Conservation (phyloP, 164 flowering plant species). For the Buxus sempervirens region DNA sequence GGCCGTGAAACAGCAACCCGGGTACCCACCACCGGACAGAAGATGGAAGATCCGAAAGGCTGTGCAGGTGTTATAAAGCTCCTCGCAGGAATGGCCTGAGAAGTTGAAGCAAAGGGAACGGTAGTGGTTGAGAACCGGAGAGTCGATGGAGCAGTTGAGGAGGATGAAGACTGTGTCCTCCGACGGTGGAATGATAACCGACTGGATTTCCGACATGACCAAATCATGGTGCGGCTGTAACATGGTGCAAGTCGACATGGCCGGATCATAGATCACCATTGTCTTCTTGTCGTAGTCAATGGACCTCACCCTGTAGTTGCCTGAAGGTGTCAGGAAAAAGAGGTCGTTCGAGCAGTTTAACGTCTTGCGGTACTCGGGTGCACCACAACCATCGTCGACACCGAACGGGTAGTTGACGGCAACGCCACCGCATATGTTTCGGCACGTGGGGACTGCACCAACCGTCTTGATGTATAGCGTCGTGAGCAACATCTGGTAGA, state of each 20-base stretch:
- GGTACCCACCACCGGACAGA: slow-evolving; percentile 29
- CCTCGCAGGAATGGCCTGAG: slow-evolving; percentile 81
- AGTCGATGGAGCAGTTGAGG: slow-evolving; percentile 86
- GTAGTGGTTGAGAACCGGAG: slow-evolving; percentile 79
- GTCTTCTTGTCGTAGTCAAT: slow-evolving; percentile 59
- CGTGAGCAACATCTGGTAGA: slow-evolving; percentile 5
- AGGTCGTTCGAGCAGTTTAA: slow-evolving; percentile 60
- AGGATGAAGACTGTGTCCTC: slow-evolving; percentile 71
- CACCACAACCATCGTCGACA: slow-evolving; percentile 85
- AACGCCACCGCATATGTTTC: slow-evolving; percentile 53
- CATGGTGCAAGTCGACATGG: slow-evolving; percentile 83
- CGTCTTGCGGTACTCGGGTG: slow-evolving; percentile 63
- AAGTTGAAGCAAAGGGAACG: slow-evolving; percentile 69
- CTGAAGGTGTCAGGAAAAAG: slow-evolving; percentile 73
- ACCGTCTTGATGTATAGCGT: slow-evolving; percentile 1
- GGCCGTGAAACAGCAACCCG: slow-evolving; percentile 75
- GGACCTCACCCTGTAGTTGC: slow-evolving; percentile 68
- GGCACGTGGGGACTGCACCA: slow-evolving; percentile 33
- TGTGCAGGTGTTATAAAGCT: slow-evolving; percentile 60
- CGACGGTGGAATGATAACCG: slow-evolving; percentile 62
- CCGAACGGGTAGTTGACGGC: slow-evolving; percentile 73
- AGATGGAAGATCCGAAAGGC: slow-evolving; percentile 51
- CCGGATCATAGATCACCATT: slow-evolving; percentile 61
- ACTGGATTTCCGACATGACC: slow-evolving; percentile 58
- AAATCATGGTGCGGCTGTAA: slow-evolving; percentile 84